Evolutionary conservation across 1,139 yeast genomes (phyloP), one percentile per base, ranked within the genome.

Genomic region (Sugiyamaella novakii): DNA sequence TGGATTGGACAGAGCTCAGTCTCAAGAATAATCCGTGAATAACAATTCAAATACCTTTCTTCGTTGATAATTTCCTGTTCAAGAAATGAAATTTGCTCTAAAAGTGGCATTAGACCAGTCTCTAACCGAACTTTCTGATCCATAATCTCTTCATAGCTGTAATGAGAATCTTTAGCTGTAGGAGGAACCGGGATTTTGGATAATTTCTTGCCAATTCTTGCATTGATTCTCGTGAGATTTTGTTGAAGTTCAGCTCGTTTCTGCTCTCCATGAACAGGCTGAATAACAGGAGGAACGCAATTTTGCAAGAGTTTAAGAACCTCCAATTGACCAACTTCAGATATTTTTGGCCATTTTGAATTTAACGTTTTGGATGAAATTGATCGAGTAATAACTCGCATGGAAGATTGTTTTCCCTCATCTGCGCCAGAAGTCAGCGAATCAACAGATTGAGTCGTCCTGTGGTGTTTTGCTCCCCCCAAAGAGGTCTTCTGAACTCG

Each of bases 31-130:
- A 12, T 18, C 7, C 14, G 6, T 4, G 10, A 7, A 14, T 22
- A 22, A 21, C 17, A 18, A 10, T 6, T 7, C 30, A 19, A 27
- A 49, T 37, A 52, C 53, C 42, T 46, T 40, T 53, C 48, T 37
- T 57, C 59, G n/a, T 44, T 39, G 17, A 37, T 46, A 14, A 61
- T 53, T 46, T 61, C 62, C 11, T 43, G 48, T 19, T 61, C 59
- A 11, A 61, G 51, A 25, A 55, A 53, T 2, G 57, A 40, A n/a
- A 55, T 55, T 28, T 60, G 64, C 35, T 59, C 60, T 42, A 55
- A 36, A 31, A 58, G 46, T 8, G 60, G 58, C 31, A 53, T 52
- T 33, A 61, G 38, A 8, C 59, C 58, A 3, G 52, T 43, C 38
- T 61, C 62, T 27, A 60, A 47, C 21, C 49, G 54, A 8, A 43